Evolutionary conservation across 164 flowering plant species (phyloP).

Genomic region (Cinnamomum micranthum): DNA sequence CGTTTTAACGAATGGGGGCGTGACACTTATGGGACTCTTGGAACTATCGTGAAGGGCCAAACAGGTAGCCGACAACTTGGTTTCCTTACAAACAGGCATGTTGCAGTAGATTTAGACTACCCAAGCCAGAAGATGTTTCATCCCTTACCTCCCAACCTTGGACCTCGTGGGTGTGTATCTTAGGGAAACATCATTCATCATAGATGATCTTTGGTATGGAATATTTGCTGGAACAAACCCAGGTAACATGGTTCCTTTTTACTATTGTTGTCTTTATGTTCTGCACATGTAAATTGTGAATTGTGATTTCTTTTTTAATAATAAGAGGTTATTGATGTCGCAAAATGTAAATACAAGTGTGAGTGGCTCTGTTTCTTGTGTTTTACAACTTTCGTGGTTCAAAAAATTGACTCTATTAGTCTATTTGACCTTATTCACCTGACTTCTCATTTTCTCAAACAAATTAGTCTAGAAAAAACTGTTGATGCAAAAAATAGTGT

Average conservation of each 20-base stretch:
- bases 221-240: slow-evolving; percentile 96
- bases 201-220: slow-evolving; percentile 29
- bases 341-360: background rate
- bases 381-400: too few relatives aligned
- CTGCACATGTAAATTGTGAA: background rate
- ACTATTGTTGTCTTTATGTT: slow-evolving; percentile 8
- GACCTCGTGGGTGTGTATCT: too few relatives aligned
- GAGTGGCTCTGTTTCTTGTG: too few relatives aligned
- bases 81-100: slow-evolving; percentile 77
- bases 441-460: too few relatives aligned
- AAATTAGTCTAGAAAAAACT: too few relatives aligned
- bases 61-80: slow-evolving; percentile 89
- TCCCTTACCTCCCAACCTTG: too few relatives aligned
- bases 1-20: slow-evolving; percentile 20
- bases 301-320: background rate
- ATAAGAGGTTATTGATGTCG: background rate
- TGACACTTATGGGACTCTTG: slow-evolving; percentile 89
- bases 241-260: slow-evolving; percentile 73
- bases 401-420: too few relatives aligned
- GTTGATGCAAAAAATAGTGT: too few relatives aligned
- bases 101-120: too few relatives aligned
- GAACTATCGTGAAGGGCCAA: slow-evolving; percentile 95
- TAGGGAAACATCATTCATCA: too few relatives aligned
- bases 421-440: too few relatives aligned
- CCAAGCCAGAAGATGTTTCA: too few relatives aligned